Evolutionary conservation across 1,139 yeast species (phyloP).

Genomic region (Saccharomyces hybrid): DNA sequence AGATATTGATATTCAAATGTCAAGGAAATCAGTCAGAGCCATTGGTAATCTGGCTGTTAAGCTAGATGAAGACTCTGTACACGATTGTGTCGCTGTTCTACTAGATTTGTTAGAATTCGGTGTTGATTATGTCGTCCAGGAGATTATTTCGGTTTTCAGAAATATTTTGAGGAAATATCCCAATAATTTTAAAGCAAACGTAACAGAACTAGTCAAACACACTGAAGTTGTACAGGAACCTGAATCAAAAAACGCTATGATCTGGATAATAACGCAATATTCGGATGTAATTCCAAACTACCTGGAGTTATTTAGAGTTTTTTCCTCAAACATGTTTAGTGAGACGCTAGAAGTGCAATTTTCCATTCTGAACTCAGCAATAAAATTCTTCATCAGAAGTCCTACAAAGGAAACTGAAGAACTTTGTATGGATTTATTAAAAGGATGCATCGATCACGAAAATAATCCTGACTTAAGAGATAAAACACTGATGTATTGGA

Average conservation of each 20-base stretch:
- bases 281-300: constrained; percentile 33
- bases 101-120: constrained; percentile 56
- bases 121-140: constrained; percentile 72
- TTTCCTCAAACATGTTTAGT: constrained; percentile 34
- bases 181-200: constrained; percentile 33
- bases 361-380: constrained; percentile 63
- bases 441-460: constrained; percentile 65
- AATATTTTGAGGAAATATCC: constrained; percentile 77
- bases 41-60: constrained; percentile 85
- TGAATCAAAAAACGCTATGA: constrained; percentile 68
- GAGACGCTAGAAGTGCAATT: constrained; percentile 61
- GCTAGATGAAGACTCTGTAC: constrained; percentile 49
- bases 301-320: constrained; percentile 17
- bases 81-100: constrained; percentile 56
- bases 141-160: constrained; percentile 65
- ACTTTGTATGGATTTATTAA: constrained; percentile 51
- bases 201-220: constrained; percentile 31
- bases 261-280: constrained; percentile 81
- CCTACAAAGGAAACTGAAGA: constrained; percentile 49
- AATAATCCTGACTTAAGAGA: constrained; percentile 81
- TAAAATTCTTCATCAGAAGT: constrained; percentile 54
- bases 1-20: constrained; percentile 78
- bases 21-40: constrained; percentile 80
- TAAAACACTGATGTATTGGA: constrained; percentile 80
- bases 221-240: constrained; percentile 55